Conservation (phyloP, 2,329 filamentous ascomycete genomes). For the Xylariales sp. region DNA sequence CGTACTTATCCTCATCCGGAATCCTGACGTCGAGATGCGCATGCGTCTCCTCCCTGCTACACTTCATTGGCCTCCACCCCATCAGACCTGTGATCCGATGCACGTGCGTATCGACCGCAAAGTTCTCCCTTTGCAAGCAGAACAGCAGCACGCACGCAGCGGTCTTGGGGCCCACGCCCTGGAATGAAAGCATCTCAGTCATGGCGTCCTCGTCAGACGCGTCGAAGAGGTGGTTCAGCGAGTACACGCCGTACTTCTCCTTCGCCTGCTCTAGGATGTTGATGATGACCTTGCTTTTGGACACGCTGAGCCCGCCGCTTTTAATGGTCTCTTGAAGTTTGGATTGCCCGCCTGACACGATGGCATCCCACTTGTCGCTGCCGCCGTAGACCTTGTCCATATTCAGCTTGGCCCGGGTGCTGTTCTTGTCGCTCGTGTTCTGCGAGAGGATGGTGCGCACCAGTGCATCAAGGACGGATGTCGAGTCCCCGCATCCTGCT, state of each 20-base stretch:
- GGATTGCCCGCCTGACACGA: constrained; percentile 33
- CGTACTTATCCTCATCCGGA: constrained; percentile 45
- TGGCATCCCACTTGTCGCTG: constrained; percentile 37
- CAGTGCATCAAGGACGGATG: constrained; percentile 47
- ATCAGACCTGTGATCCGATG: constrained; percentile 43
- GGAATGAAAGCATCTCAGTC: constrained; percentile 44
- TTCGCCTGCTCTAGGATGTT: constrained; percentile 62
- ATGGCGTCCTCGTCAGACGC: constrained; percentile 41
- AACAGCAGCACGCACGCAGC: constrained; percentile 49
- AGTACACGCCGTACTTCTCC: constrained; percentile 35
- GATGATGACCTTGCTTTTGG: constrained; percentile 72
- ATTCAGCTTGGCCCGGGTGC: constrained; percentile 53
- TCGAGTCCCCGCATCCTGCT: constrained; percentile 55
- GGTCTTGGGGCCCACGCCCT: constrained; percentile 50
- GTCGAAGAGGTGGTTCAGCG: constrained; percentile 44
- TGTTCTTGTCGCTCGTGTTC: constrained; percentile 49
- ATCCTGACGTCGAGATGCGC: constrained; percentile 44
- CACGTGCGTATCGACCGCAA: constrained; percentile 51
- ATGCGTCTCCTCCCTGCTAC: constrained; percentile 40
- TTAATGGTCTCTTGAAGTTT: constrained; percentile 58
- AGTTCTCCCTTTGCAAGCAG: constrained; percentile 41
- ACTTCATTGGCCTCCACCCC: constrained; percentile 41
- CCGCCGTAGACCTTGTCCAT: constrained; percentile 41
- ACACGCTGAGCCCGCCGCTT: constrained; percentile 63
- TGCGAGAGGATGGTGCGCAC: constrained; percentile 49